Conservation (phyloP, 257 asterid species). For the Lantana camara region DNA sequence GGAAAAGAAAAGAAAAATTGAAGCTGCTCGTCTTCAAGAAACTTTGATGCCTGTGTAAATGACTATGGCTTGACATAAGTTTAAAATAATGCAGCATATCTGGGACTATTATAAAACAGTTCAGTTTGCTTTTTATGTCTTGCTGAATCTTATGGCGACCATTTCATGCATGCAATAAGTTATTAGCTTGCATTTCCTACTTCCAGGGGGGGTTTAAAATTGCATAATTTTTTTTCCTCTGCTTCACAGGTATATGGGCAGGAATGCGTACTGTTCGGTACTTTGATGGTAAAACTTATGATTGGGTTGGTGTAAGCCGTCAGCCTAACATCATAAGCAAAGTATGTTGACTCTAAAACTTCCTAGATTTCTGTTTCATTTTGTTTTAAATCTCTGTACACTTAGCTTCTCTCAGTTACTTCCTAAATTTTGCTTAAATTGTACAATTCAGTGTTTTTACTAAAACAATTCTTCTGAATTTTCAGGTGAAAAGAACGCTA, state of each 20-base stretch:
- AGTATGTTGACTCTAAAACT: slow-evolving; percentile 45
- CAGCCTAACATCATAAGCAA: slow-evolving; percentile 95
- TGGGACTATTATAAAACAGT: background rate
- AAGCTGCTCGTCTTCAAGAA: background rate
- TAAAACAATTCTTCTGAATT: slow-evolving; percentile 5
- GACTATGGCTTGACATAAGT: background rate
- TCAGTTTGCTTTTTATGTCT: background rate
- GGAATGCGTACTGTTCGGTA: slow-evolving; percentile 93
- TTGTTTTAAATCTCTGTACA: background rate
- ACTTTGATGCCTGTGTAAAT: background rate
- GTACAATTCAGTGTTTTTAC: background rate
- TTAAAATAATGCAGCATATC: background rate
- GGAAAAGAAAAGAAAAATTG: too few species aligned
- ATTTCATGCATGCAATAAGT: background rate
- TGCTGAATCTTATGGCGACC: background rate
- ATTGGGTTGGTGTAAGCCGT: slow-evolving; percentile 95
- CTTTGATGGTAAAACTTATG: slow-evolving; percentile 89
- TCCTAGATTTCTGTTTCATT: background rate
- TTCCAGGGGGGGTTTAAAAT: background rate
- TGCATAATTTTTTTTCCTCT: background rate
- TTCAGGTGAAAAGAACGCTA: slow-evolving; percentile 78
- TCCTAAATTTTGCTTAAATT: background rate
- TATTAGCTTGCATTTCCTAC: background rate
- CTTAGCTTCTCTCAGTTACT: background rate
- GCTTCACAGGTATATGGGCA: slow-evolving; percentile 85